Percentiles rank a stretch among this genome's conserved stretches.
Conservation (phyloP, 2,329 filamentous ascomycete genomes). For the Ceratocystis variospora region DNA sequence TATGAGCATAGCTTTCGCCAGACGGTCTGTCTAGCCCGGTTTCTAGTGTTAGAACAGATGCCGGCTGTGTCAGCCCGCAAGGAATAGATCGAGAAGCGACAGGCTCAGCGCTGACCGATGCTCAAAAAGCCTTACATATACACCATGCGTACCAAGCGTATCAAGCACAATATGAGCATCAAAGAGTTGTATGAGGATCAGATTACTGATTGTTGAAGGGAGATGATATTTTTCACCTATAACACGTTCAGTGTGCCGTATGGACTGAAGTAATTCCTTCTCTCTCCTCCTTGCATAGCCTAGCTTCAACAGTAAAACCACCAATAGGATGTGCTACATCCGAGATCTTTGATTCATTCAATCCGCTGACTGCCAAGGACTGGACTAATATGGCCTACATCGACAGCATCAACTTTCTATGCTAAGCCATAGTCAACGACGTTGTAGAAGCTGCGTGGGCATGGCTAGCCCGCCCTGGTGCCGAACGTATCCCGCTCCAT, state of each 20-base stretch:
- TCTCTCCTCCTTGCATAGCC: too few relatives aligned
- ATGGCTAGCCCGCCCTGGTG: too few relatives aligned
- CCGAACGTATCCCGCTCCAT: conserved; percentile 68
- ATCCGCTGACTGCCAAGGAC: conserved; percentile 66
- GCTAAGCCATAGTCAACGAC: conserved; percentile 65
- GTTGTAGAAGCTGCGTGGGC: conserved; percentile 58
- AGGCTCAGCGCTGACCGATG: conserved; percentile 52
- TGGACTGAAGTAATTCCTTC: too few relatives aligned
- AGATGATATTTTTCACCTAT: too few relatives aligned
- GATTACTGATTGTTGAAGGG: too few relatives aligned
- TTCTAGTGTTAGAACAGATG: conserved; percentile 66
- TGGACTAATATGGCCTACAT: conserved; percentile 90
- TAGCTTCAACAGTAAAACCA: conserved; percentile 48
- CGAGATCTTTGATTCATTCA: conserved; percentile 70
- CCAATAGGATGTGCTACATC: conserved; percentile 70
- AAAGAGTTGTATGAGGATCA: too few relatives aligned
- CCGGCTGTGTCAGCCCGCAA: conserved; percentile 57
- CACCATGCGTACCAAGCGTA: too few relatives aligned
- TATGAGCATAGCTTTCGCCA: conserved; percentile 68
- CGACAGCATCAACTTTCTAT: conserved; percentile 62
- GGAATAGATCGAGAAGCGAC: conserved; percentile 53
- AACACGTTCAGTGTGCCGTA: too few relatives aligned
- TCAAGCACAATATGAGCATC: too few relatives aligned
- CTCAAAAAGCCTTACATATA: too few relatives aligned
- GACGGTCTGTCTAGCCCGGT: conserved; percentile 61